Evolutionary conservation across 2,329 filamentous ascomycete genomes (phyloP).

Genomic region (Cryoendolithus antarcticus): DNA sequence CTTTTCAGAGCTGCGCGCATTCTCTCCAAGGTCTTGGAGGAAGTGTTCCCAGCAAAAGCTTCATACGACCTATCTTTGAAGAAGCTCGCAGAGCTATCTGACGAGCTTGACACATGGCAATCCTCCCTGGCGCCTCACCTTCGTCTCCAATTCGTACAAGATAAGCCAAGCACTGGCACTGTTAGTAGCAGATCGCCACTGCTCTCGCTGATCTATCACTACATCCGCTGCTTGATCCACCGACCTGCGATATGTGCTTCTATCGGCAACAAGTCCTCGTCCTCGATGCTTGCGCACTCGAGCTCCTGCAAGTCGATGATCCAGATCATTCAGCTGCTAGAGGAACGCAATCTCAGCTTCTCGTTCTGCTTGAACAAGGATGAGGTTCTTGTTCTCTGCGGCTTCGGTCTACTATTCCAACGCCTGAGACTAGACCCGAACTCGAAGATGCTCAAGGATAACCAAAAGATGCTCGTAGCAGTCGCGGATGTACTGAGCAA

Average conservation of each 20-base stretch:
- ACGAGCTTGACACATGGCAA: conserved; percentile 72
- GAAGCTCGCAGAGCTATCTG: conserved; percentile 58
- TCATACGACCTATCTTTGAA: conserved; percentile 77
- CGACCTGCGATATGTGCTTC: conserved; percentile 73
- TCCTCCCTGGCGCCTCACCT: conserved; percentile 66
- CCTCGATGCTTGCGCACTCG: conserved; percentile 65
- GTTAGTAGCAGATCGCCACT: conserved; percentile 84
- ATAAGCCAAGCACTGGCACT: conserved; percentile 87
- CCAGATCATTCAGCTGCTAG: conserved; percentile 77
- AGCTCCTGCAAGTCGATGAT: conserved; percentile 85
- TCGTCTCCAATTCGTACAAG: conserved; percentile 74
- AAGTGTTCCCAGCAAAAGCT: conserved; percentile 66
- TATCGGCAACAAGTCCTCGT: conserved; percentile 59
- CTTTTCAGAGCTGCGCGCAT: conserved; percentile 73
- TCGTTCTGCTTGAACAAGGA: conserved; percentile 83
- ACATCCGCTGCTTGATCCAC: conserved; percentile 75
- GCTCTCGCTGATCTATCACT: conserved; percentile 82
- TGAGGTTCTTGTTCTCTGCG: conserved; percentile 69
- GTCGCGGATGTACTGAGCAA: conserved; percentile 50
- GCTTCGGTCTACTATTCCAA: conserved; percentile 81
- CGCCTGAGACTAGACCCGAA: conserved; percentile 66
- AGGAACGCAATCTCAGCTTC: conserved; percentile 80
- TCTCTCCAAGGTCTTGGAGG: conserved; percentile 66
- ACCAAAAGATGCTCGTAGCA: conserved; percentile 55
- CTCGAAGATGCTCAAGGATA: conserved; percentile 76